Evolutionary conservation across 139 green algal genomes (phyloP).

Genomic region (Chlorella sp.): DNA sequence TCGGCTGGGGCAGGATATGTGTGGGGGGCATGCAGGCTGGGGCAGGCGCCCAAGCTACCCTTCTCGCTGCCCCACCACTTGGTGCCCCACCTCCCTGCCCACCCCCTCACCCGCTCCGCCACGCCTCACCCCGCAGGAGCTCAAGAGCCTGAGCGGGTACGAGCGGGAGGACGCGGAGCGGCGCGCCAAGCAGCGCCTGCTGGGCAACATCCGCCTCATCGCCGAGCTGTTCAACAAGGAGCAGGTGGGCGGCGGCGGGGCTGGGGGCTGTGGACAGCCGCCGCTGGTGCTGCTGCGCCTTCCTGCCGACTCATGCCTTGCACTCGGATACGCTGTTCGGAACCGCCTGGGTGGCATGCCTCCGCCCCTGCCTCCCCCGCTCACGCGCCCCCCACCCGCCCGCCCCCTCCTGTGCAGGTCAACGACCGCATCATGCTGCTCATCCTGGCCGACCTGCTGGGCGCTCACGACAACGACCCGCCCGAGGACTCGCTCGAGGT

Average conservation of each 20-base stretch:
- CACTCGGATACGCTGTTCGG: no score
- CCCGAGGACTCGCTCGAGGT: conserved; percentile 93
- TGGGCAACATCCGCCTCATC: conserved; percentile 98
- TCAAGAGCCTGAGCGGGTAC: conserved; percentile 46
- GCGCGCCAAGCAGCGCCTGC: conserved; percentile 81
- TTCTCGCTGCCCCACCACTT: no score
- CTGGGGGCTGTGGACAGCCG: no score
- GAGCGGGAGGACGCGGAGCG: conserved; percentile 70
- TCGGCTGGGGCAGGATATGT: no score
- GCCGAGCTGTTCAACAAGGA: conserved; percentile 95
- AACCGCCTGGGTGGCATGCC: not conserved
- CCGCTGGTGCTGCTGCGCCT: no score
- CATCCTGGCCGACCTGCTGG: conserved; percentile 87
- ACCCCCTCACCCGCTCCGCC: not conserved
- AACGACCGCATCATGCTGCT: conserved; percentile 94
- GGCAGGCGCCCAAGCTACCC: not conserved
- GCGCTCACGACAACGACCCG: conserved; percentile 56
- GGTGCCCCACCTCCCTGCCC: not conserved
- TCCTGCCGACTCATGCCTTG: not conserved
- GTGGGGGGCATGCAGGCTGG: not conserved
- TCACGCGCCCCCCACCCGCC: not conserved
- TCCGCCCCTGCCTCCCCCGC: not conserved
- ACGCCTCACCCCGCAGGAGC: conserved; percentile 42
- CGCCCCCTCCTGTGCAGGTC: conserved; percentile 48
- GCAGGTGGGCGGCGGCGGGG: not conserved